phyloP scores from a whole-genome alignment of 495 filamentous ascomycete species.

The Penicillium silybi region DNA sequence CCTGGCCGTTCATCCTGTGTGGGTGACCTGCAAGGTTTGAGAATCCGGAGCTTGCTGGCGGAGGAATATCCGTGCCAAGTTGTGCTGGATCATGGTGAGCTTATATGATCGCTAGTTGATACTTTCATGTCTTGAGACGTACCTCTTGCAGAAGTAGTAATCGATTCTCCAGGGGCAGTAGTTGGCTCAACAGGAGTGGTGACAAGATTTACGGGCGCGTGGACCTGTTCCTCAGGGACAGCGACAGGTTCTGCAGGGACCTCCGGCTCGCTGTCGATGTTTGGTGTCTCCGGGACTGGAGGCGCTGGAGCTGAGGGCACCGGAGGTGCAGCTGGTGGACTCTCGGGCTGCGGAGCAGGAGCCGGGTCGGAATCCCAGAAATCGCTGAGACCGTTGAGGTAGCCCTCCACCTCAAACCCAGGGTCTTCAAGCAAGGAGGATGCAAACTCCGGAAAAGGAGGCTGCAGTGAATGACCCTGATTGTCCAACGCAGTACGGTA shows the following conservation, averaged over 20 bases:
- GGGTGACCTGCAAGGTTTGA: not conserved
- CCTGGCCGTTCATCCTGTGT: conserved; percentile 30
- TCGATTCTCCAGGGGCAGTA: too few relatives aligned
- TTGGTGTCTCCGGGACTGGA: not conserved
- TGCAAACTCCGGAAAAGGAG: conserved; percentile 30
- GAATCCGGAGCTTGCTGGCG: too few relatives aligned
- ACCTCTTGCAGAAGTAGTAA: not conserved
- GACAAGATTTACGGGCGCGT: not conserved
- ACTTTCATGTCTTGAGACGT: not conserved
- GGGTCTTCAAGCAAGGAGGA: conserved; percentile 5
- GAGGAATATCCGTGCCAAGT: not conserved
- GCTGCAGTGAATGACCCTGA: conserved; percentile 37
- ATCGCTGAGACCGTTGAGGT: conserved; percentile 23
- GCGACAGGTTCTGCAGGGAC: not conserved
- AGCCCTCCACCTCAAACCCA: conserved; percentile 13
- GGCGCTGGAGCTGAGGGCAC: not conserved
- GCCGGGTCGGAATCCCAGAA: conserved; percentile 6
- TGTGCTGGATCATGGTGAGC: not conserved
- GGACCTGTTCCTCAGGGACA: not conserved
- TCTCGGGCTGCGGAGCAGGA: not conserved
- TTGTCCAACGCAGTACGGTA: conserved; percentile 39
- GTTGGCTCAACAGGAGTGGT: not conserved
- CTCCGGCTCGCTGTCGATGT: not conserved
- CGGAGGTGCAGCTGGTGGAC: not conserved
- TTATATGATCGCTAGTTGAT: not conserved